Base-by-base conservation (phyloP, 345 rosid genomes). In the Diplotaxis tenuifolia region DNA sequence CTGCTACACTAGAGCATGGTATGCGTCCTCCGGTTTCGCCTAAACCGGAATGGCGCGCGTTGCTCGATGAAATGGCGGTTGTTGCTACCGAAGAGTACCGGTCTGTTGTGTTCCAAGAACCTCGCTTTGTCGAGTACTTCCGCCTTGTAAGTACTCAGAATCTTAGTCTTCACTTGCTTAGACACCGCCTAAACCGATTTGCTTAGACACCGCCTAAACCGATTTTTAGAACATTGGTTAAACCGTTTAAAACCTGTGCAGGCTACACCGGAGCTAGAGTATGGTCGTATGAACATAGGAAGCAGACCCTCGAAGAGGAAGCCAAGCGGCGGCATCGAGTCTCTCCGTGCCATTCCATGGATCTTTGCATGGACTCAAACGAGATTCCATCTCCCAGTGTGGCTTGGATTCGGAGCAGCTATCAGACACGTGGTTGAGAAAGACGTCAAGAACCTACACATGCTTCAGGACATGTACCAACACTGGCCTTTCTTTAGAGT, bases 311-410 rank as follows among this genome's bases (percentile, higher is more conserved):
- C 99, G 4, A 96, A 92, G 83, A 47, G 98, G 67, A 96, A 90
- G 78, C 97, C 97, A 60, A 92, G 98, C 22, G 98, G 98, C 1
- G 99, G 99, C 20, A 96, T 96, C 2, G 99, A 92, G 81, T 90
- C 98, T 47, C 97, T 96, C 10, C 97, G 99, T 74, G 99, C 99
- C 15, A 96, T 96, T 69, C 99, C 99, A 2, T 96, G 99, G 99
- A 92, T 96, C 72, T 96, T 96, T 84, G 99, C 99, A 9, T 96
- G 99, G 99, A 92, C 99, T 0, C 99, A 96, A 63, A 96, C 99
- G 15, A 85, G 99, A 81, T 96, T 96, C 76, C 98, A 92, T 81
- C 98, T 96, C 47, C 99, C 98, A 0, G 98, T 92, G 10, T 96
- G 99, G 99, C 92, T 96, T 31, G 99, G 99, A 62, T 90, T 92